Evolutionary conservation across 306 rosid species (phyloP).

Genomic region (Malus sylvestris): DNA sequence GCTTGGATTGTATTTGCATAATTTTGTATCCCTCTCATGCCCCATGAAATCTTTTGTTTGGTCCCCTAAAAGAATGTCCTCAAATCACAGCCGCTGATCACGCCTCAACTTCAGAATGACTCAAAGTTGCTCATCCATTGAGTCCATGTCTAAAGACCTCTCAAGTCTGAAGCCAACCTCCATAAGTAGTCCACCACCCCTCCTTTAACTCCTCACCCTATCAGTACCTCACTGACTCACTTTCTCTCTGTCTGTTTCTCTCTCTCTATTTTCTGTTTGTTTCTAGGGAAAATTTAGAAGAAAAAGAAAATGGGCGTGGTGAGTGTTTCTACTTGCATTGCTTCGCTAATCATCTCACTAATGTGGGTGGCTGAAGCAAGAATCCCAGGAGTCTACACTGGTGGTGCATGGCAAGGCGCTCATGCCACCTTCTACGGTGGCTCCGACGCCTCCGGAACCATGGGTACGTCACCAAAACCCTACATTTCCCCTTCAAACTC

Average conservation of each 20-base stretch:
- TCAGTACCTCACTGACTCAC: neutral
- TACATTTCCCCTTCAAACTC: no score
- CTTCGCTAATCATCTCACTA: conserved; percentile 32
- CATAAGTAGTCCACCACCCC: conserved; percentile 57
- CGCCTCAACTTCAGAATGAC: conserved; percentile 31
- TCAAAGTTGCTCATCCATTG: neutral
- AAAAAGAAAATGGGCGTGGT: conserved; percentile 28
- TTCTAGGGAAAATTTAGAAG: neutral
- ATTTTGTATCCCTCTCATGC: neutral
- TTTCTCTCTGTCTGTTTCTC: neutral
- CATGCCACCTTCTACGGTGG: conserved; percentile 98
- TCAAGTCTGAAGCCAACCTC: conserved; percentile 3
- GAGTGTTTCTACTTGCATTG: conserved; percentile 23
- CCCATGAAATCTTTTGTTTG: conserved; percentile 18
- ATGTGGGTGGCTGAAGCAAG: conserved; percentile 43
- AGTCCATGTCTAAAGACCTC: neutral
- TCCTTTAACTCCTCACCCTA: conserved; percentile 17
- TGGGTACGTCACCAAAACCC: conserved; percentile 44
- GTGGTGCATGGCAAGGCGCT: conserved; percentile 67
- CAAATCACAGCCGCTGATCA: conserved; percentile 53
- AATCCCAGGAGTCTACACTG: conserved; percentile 74
- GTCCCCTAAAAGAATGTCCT: conserved; percentile 8
- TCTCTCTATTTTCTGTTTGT: neutral
- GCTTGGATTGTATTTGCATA: neutral
- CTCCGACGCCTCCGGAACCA: conserved; percentile 92